Base-by-base conservation (phyloP, 2,329 filamentous ascomycete genomes). In the Microthyrium microscopicum region DNA sequence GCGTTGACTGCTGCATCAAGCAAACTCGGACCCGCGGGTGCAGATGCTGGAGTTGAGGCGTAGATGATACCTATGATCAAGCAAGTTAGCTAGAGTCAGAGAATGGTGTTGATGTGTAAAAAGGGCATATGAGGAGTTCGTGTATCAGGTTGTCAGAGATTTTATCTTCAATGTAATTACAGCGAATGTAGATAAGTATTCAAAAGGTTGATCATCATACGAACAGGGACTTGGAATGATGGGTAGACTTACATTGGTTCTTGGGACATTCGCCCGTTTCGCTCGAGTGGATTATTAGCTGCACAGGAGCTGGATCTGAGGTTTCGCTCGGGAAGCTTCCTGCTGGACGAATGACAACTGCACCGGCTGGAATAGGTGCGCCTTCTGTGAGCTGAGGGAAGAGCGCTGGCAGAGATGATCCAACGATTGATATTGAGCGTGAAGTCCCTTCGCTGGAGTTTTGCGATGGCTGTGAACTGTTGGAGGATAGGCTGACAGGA, bases 151-250 rank as follows among this genome's bases (percentile, higher is more conserved):
- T 82, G 75, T 87, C 76, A 87, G 78, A 84, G 73, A 70, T 69
- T 65, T 54, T 66, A 68, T 89, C 84, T 74, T 91, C 85, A 92
- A 77, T 68, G 68, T 56, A 62, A 61, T 78, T 92, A 54, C 87
- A 85, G 87, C 80, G 84, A 95, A 95, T 94, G 87, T 95, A 94
- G 87, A 94, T 95, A 95, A 95, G 85, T 85, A 82, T 89, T 91
- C 68, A 58, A 66, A 64, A 59, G 56, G 60, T 69, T 59, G 58
- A 66, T 93, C 85, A 95, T 94, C 87, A 84, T 78, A 51, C 65
- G 68, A 65, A 52, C 47, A 37, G 25, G 36, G 39, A 39, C 41
- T 27, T 25, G 25, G 34, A 33, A 26, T 39, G 39, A 12, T 39
- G 28, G 9, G 18, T 16, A 37, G 30, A 80, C 87, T 83, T 70